Evolutionary conservation across 2,329 filamentous ascomycete species (phyloP), one percentile per base, ranked within the genome.

Genomic region (Shiraia sp.): DNA sequence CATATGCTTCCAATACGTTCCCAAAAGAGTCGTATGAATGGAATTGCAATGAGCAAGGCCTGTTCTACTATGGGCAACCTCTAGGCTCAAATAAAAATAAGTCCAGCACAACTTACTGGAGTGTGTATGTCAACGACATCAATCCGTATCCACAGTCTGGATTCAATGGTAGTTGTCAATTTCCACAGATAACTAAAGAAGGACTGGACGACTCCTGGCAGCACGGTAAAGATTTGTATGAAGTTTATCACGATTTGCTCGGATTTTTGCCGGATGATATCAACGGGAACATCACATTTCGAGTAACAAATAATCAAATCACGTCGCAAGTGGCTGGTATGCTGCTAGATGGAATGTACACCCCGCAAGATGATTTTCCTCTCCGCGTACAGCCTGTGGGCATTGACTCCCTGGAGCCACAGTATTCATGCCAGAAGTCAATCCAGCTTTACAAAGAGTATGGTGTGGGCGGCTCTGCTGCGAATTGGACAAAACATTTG

Each of bases 281-380:
- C 22, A 53, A 68, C 10, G 62, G 56, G 29, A 61, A 76, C 19
- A 75, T 88, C 24, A 69, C 68, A 34, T 92, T 85, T 67, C 79
- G 88, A 38, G 87, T 92, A 9, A 91, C 88, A 0, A 88, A 88
- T 64, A 93, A 93, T 68, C 76, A 83, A 36, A 92, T 95, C 59
- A 93, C 89, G 2, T 86, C 81, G 57, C 86, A 93, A 68, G 88
- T 92, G 12, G 87, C 86, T 9, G 80, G 85, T 41, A 88, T 89
- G 80, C 66, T 92, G 6, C 77, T 90, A 40, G 73, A 78, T 41
- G 88, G 85, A 42, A 89, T 90, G 83, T 65, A 61, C 33, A 25
- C 40, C 1, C 49, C 59, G 10, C 32, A 49, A 1, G 6, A 32
- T 24, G 54, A 61, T 13, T 49, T 69, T 2, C 63, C 71, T 2